Conservation (phyloP, 441 rosid species). For the Brassica balearica region DNA sequence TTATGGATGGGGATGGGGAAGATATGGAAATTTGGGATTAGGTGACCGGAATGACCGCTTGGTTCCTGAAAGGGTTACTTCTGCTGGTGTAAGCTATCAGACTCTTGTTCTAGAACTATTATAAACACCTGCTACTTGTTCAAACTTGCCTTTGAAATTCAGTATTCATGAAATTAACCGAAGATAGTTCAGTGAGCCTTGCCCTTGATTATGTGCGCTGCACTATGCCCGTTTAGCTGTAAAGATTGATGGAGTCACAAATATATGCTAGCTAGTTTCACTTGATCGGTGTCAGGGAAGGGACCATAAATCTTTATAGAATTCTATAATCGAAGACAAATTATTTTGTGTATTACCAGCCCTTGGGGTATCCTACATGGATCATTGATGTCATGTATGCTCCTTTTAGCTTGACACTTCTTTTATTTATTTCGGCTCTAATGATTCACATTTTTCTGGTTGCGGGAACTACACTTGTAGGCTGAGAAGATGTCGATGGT, state of each 20-base stretch:
- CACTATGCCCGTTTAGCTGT: conserved; percentile 8
- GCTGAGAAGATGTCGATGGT: conserved; percentile 88
- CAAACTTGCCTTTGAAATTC: conserved; percentile 16
- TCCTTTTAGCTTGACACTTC: neutral
- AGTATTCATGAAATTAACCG: conserved; percentile 4
- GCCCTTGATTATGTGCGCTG: neutral
- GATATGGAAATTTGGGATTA: conserved; percentile 96
- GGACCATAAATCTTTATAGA: conserved; percentile 16
- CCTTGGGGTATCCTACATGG: neutral
- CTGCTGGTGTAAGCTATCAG: conserved; percentile 60
- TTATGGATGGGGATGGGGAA: conserved; percentile 99
- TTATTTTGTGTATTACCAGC: neutral
- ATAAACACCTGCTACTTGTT: conserved; percentile 1
- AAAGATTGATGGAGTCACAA: conserved; percentile 5
- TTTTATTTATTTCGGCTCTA: conserved; percentile 1
- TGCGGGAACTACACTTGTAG: conserved; percentile 50
- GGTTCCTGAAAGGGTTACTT: conserved; percentile 82
- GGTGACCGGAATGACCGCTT: conserved; percentile 94
- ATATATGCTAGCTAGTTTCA: conserved; percentile 6
- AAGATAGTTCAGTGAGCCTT: neutral
- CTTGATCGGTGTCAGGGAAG: conserved; percentile 1
- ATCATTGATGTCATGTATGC: neutral
- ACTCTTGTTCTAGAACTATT: conserved; percentile 31
- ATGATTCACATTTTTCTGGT: conserved; percentile 19
- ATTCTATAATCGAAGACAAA: neutral